Evolutionary conservation across 106 monocot species (phyloP), one percentile per base, ranked within the genome.

Genomic region (Dendrobium huoshanense): DNA sequence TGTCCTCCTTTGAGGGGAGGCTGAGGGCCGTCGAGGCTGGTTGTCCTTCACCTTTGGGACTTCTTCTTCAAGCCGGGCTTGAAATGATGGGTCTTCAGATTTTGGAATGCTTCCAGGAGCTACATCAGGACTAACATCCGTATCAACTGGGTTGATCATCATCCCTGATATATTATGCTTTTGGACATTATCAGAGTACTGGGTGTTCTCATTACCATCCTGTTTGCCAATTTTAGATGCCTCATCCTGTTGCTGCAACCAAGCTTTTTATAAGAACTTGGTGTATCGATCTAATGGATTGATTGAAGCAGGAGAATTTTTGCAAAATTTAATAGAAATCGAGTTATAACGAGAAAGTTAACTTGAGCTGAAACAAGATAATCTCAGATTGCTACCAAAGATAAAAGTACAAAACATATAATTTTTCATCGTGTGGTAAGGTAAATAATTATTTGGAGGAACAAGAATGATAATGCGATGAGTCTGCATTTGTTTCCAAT

Each of bases 1-100:
- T n/a, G 24, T 79, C 79, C 82, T 84, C 78, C 73, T 82, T 25
- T 76, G 76, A 49, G 76, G 76, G 49, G 45, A 48, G 9, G 76
- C 49, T 2, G 25, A 49, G 48, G 20, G 42, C 76, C 19, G 49
- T 48, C 24, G 76, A 45, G 48, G 37, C 10, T 17, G 45, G 25
- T 49, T 24, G 25, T 76, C 48, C 25, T 76, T 76, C 25, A 15
- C 8, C 47, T 49, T 76, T 76, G 22, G 13, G 9, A 49, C 25
- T 11, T 49, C 49, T 29, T n/a, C 17, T 7, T 49, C 49, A 31
- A 29, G 11, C 42, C 20, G 10, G 6, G 8, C 1, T 43, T 41
- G 74, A 41, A 43, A 11, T 10, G 43, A 43, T 74, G 74, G n/a
- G 19, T 24, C 74, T 7, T 2, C 43, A 7, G 43, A 10, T 42